These are phyloP conservation scores for Pyrenochaeta sp. DNA, from an alignment of 2,329 filamentous ascomycete genomes.

Conservation along the genomic window DNA sequence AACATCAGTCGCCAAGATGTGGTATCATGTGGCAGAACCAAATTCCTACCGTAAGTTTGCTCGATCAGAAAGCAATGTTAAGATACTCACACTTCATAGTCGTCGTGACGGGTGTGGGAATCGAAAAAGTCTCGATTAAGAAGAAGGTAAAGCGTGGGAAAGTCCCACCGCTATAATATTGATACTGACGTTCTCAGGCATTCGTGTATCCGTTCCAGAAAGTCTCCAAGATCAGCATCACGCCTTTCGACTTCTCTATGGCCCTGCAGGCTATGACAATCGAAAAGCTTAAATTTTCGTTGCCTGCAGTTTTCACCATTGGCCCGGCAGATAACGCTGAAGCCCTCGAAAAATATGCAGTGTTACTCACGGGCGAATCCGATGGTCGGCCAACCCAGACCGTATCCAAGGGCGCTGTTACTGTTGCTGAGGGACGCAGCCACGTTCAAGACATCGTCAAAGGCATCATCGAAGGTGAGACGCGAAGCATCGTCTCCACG, in stretches of 20 bases:
- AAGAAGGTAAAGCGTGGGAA: conserved; percentile 67
- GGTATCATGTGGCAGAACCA: conserved; percentile 74
- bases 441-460: conserved; percentile 88
- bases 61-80: too few species aligned
- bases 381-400: conserved; percentile 53
- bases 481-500: conserved; percentile 79
- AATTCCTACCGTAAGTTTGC: conserved; percentile 71
- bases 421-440: conserved; percentile 58
- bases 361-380: conserved; percentile 73
- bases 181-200: conserved; percentile 42
- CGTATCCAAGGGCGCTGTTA: conserved; percentile 47
- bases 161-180: neutral
- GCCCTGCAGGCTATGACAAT: conserved; percentile 87
- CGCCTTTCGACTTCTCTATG: conserved; percentile 83
- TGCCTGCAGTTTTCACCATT: conserved; percentile 86
- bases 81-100: conserved; percentile 44
- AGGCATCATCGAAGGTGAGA: conserved; percentile 90
- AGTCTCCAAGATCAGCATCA: conserved; percentile 63
- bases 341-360: conserved; percentile 81
- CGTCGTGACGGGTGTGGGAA: conserved; percentile 81
- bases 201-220: conserved; percentile 52
- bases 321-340: conserved; percentile 77
- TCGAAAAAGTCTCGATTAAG: conserved; percentile 77
- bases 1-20: conserved; percentile 39
- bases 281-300: conserved; percentile 83